Evolutionary conservation across 2,329 filamentous ascomycete genomes (phyloP).

Genomic region (Clonostachys solani): DNA sequence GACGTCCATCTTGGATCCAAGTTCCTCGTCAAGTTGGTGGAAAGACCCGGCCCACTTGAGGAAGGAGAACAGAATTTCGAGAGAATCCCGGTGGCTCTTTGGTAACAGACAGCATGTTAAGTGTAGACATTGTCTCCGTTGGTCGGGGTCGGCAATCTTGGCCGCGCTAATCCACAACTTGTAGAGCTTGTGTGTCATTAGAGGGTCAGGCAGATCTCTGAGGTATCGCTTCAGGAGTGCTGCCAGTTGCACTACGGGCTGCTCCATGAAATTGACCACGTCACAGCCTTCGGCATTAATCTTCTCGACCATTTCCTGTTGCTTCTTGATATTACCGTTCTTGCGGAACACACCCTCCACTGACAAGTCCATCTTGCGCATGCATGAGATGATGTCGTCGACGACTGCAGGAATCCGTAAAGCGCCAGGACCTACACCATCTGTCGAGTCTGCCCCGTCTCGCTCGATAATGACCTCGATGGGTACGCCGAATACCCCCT

Average conservation of each 20-base stretch:
- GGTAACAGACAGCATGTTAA: slow-evolving; percentile 88
- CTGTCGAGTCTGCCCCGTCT: slow-evolving; percentile 95
- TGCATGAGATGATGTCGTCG: slow-evolving; percentile 90
- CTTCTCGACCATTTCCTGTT: slow-evolving; percentile 79
- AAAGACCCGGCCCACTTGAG: slow-evolving; percentile 97
- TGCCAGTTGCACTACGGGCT: slow-evolving; percentile 90
- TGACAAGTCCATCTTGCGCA: slow-evolving; percentile 98
- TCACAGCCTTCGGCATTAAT: slow-evolving; percentile 86
- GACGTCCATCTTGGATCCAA: slow-evolving; percentile 97
- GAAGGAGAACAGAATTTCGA: slow-evolving; percentile 95
- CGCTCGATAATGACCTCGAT: slow-evolving; percentile 87
- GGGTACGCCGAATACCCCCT: slow-evolving; percentile 87
- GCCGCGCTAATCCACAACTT: slow-evolving; percentile 85
- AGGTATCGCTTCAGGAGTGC: slow-evolving; percentile 94
- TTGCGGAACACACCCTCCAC: slow-evolving; percentile 98
- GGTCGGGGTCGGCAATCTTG: slow-evolving; percentile 78
- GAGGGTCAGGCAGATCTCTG: slow-evolving; percentile 86
- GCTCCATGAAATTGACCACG: slow-evolving; percentile 78
- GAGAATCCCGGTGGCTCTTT: slow-evolving; percentile 85
- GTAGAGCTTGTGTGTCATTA: slow-evolving; percentile 94
- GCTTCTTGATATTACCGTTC: slow-evolving; percentile 95
- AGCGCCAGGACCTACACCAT: slow-evolving; percentile 88
- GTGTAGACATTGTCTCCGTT: slow-evolving; percentile 80
- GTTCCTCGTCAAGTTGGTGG: slow-evolving; percentile 94
- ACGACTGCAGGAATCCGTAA: slow-evolving; percentile 89